Evolutionary conservation across 345 rosid genomes (phyloP), one percentile per base, ranked within the genome.

Genomic region (Arabidopsis suecica): DNA sequence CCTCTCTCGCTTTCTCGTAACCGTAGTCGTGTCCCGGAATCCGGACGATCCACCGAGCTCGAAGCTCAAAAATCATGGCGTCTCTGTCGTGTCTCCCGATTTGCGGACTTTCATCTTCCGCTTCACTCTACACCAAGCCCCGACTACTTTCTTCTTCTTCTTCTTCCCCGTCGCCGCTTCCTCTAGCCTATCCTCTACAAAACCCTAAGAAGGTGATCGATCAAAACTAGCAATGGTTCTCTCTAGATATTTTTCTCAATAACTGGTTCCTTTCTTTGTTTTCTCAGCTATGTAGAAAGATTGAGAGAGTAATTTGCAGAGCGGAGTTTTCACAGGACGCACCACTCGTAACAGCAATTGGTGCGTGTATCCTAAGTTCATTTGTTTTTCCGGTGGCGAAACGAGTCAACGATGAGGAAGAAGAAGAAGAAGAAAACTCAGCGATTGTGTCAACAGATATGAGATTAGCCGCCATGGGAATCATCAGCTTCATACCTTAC

Each of bases 401-500:
- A 3, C 44, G 59, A 56, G 33, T 71, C 2, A 30, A 72, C 1
- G 84, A 61, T 20, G 87, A 85, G 1, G 89, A 68, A 5, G 91
- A 84, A 4, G 90, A 80, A 11, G 80, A 81, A 13, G 81, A 79
- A 5, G 80, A 79, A 37, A 85, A 82, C 20, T 82, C 91, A 11
- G 84, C 66, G 11, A 72, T 90, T 60, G 86, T 83, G 49, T 78
- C 89, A 11, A 86, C 90, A 1, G 99, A 92, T 78, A 72, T 88
- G 69, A 88, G 96, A 82, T 76, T 90, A 65, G 86, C 93, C 0
- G 97, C 84, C n/a, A 95, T 92, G 97, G 97, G 94, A 69, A 82
- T 95, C 84, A 84, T 95, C 68, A 88, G 93, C 73, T 88, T 95
- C 82, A 88, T 95, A 56, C 99, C 99, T 32, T 92, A 80, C 88